A percentile compares a stretch with the other conserved stretches of the same genome.
These are phyloP conservation scores for Zygosaccharomyces rouxii DNA, from an alignment of 805 yeast genomes.

Conservation along the genomic window DNA sequence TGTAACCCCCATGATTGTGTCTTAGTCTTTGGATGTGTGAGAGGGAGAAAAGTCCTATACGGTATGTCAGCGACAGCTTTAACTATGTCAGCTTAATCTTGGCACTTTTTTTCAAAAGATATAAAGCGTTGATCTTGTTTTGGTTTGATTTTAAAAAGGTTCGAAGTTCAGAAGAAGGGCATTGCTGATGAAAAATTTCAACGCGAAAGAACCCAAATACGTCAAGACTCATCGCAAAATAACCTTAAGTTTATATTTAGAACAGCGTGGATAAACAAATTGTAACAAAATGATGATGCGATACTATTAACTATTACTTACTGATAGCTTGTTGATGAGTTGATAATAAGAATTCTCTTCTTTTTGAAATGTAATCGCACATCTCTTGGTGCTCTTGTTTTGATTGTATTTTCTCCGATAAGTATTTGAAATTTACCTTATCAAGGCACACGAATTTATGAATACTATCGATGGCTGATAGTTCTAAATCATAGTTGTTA, in stretches of 20 bases:
- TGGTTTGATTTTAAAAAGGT: not conserved
- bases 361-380: constrained; percentile 26
- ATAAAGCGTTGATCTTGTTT: not conserved
- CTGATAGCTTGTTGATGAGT: constrained; percentile 23
- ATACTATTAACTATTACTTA: not conserved
- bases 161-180: not conserved
- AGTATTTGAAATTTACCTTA: constrained; percentile 20
- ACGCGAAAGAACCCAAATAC: not conserved
- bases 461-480: constrained; percentile 26
- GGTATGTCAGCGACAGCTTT: not conserved
- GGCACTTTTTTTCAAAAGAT: not conserved
- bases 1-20: constrained; percentile 7
- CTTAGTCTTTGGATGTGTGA: not conserved
- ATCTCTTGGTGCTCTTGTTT: constrained; percentile 16
- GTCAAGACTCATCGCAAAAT: not conserved
- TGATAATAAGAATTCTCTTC: constrained; percentile 18
- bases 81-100: not conserved
- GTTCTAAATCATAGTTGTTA: constrained; percentile 27
- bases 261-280: not conserved
- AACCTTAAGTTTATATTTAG: not conserved
- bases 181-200: not conserved
- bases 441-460: constrained; percentile 21
- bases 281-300: not conserved
- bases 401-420: constrained; percentile 15
- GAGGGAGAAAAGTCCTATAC: not conserved